Evolutionary conservation across 2,329 filamentous ascomycete genomes (phyloP), one percentile per base, ranked within the genome.

Genomic region (Emmonsiellopsis sp.): DNA sequence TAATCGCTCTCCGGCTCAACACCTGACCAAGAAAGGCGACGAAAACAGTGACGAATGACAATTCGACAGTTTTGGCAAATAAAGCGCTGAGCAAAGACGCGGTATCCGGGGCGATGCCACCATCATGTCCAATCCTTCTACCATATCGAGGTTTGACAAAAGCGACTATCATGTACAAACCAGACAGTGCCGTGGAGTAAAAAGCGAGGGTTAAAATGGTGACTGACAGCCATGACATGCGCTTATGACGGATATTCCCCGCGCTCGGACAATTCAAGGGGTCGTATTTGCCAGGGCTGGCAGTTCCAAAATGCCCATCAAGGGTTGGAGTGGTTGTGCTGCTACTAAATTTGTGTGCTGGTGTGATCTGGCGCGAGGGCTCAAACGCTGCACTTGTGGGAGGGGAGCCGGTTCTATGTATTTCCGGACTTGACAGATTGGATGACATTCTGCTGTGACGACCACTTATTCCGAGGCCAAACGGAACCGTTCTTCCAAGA

Each of bases 41-140:
- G 56, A 89, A 87, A 0, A 88, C 83, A 0, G 87, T 89, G 3
- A 89, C 86, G 62, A 90, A 92, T 0, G 84, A 83, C 58, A 91
- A 65, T 68, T 92, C 88, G 47, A 91, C 87, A 0, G 84, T 80
- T 68, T 91, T 92, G 7, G 87, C 85, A 37, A 89, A 72, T 2
- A 89, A 68, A 0, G 86, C 79, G n/a, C 81, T 83, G 0, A 91
- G 63, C 1, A 87, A 69, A 0, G 81, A 83, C 0, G 87, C 87
- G 1, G 81, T 84, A 0, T 82, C 78, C 0, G 84, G 82, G 0
- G 73, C 72, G 13, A 91, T 61, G 0, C 65, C 61, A 7, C 77
- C 75, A 10, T 77, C 70, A 5, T 74, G 76, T 10, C 76, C 75
- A 44, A 90, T 83, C 1, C 60, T 66, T 7, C 71, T 71, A 7